Base-by-base conservation (phyloP, 129 eudicot genomes). In the Mikania micrantha region DNA sequence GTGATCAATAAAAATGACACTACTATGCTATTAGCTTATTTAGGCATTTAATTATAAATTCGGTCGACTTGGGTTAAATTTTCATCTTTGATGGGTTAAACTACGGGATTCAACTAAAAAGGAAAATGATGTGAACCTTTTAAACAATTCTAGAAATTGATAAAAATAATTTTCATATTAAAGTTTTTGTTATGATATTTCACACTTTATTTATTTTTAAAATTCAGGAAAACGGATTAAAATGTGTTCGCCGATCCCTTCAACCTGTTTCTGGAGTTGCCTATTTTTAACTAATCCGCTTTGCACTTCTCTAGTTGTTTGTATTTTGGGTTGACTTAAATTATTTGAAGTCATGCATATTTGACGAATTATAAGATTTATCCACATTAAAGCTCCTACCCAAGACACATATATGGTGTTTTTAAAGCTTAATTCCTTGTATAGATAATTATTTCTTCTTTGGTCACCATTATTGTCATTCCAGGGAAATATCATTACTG, bases 401-500 rank as follows among this genome's bases (percentile, higher is more conserved):
- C 4, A 24, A 10, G 17, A 28, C 10, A n/a, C n/a, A 8, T 11
- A 34, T 54, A 3, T 25, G 52, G 38, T 62, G 25, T 60, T 71
- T 42, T 16, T 60, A 32, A 42, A 3, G 42, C 57, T 54, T 17
- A 44, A 38, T 13, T 70, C 67, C 10, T 8, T 44, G 21, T 13
- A 16, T 15, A 9, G 13, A 21, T 2, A 67, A 9, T 38, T 15
- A 9, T 61, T 54, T 76, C 41, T 41, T 54, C 48, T 21, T 61
- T 11, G 20, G 21, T 6, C 32, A 22, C 27, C 39, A 11, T n/a
- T n/a, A n/a, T 31, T 72, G 49, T 42, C 12, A 31, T 54, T 74
- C 41, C 79, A 92, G 98, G 84, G 86, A 74, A 78, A 76, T 25
- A 59, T 72, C 74, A 34, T 31, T 22, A 34, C 67, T 78, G 45